Percentiles rank a stretch among this genome's conserved stretches.
Conservation (phyloP, 805 yeast species). For the Kuraishia molischiana region DNA sequence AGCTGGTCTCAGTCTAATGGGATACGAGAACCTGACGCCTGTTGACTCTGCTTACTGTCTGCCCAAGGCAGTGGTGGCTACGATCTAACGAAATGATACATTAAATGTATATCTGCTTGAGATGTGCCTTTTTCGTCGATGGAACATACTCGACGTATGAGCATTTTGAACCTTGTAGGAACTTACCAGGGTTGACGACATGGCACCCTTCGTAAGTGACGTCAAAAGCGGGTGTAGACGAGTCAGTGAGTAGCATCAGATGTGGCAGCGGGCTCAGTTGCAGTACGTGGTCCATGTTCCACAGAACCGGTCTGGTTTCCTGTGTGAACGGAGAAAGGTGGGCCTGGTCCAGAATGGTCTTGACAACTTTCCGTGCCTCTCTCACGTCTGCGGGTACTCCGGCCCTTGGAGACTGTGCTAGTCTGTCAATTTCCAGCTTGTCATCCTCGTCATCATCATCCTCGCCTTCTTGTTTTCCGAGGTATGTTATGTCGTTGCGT, state of each 20-base stretch:
- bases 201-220: slow-evolving; percentile 77
- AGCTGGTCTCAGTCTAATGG: slow-evolving; percentile 77
- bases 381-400: slow-evolving; percentile 30
- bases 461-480: slow-evolving; percentile 17
- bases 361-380: slow-evolving; percentile 63
- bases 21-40: slow-evolving; percentile 43
- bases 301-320: slow-evolving; percentile 49
- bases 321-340: slow-evolving; percentile 72
- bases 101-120: slow-evolving; percentile 31
- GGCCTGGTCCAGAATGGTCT: slow-evolving; percentile 82
- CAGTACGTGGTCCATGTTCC: slow-evolving; percentile 63
- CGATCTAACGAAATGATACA: slow-evolving; percentile 10
- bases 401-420: slow-evolving; percentile 7
- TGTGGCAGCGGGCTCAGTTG: slow-evolving; percentile 75
- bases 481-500: slow-evolving; percentile 55
- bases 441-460: slow-evolving; percentile 16
- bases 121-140: slow-evolving; percentile 37
- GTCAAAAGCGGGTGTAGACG: slow-evolving; percentile 61
- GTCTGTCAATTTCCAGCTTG: slow-evolving; percentile 12
- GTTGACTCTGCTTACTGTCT: slow-evolving; percentile 86
- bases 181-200: slow-evolving; percentile 61
- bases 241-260: slow-evolving; percentile 52
- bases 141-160: slow-evolving; percentile 72
- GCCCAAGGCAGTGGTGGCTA: slow-evolving; percentile 40
- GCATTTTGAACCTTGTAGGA: slow-evolving; percentile 36